phyloP scores from a whole-genome alignment of 768 basidiomycete genomes.

The Amyloporia xantha region DNA sequence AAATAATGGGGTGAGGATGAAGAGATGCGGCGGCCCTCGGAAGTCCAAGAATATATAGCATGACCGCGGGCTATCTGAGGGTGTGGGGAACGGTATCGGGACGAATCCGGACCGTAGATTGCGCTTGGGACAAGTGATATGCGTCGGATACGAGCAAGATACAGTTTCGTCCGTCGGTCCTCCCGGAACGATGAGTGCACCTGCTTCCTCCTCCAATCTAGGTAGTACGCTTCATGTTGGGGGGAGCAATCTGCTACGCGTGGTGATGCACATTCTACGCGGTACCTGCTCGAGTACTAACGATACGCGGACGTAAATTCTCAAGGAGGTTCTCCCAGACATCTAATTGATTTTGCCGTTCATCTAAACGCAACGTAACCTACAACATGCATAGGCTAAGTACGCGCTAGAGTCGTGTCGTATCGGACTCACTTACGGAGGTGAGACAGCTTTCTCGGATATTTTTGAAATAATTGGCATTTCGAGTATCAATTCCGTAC shows the following conservation, averaged over 20 bases:
- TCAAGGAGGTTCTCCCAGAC: conserved; percentile 76
- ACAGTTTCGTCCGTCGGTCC: conserved; percentile 28
- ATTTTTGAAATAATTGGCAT: conserved; percentile 80
- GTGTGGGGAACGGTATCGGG: conserved; percentile 1
- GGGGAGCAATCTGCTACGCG: background rate
- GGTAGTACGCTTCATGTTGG: conserved; percentile 45
- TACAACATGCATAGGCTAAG: no score
- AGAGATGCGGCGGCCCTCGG: background rate
- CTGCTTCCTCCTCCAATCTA: conserved; percentile 57
- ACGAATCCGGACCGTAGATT: conserved; percentile 14
- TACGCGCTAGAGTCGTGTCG: no score
- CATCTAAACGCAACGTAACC: conserved; percentile 75
- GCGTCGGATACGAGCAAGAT: no score
- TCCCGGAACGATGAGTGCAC: conserved; percentile 34
- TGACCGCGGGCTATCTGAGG: conserved; percentile 11
- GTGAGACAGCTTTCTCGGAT: conserved; percentile 65
- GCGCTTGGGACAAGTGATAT: conserved; percentile 10
- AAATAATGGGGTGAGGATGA: background rate
- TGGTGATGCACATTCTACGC: no score
- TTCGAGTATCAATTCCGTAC: conserved; percentile 73
- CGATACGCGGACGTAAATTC: conserved; percentile 58
- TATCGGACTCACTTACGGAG: conserved; percentile 62
- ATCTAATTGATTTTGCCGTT: conserved; percentile 87
- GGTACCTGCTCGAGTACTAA: no score
- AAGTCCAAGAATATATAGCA: no score